Evolutionary conservation across 495 filamentous ascomycete species (phyloP).

Genomic region (Neurospora hispaniola): DNA sequence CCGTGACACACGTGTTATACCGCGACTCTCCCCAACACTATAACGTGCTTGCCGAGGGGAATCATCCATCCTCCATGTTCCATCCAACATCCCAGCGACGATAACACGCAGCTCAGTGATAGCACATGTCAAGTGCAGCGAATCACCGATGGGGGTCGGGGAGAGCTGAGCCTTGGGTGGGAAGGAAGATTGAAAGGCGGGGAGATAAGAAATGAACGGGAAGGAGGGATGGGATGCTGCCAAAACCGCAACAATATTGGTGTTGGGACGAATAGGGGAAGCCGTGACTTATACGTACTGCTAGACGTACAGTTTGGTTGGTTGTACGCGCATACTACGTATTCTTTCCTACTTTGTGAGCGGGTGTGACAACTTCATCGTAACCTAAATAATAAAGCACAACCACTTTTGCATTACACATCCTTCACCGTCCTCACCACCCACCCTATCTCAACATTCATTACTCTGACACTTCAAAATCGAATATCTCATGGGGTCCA

Average conservation of each 20-base stretch:
- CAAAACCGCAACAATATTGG: not conserved
- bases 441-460: not conserved
- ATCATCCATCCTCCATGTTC: not conserved
- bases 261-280: not conserved
- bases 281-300: not conserved
- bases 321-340: not conserved
- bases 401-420: not conserved
- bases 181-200: not conserved
- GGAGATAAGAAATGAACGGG: not conserved
- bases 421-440: not conserved
- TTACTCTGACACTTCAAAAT: not conserved
- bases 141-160: not conserved
- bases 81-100: not conserved
- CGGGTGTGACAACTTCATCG: not conserved
- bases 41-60: not conserved
- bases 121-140: not conserved
- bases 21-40: not conserved
- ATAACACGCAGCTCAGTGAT: not conserved
- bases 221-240: not conserved
- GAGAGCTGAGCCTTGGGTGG: not conserved
- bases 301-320: not conserved
- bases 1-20: not conserved
- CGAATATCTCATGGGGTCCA: not conserved
- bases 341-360: not conserved
- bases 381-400: not conserved